Conservation (phyloP, 805 yeast genomes). For the Cyberlindnera xishuangbannaensis region DNA sequence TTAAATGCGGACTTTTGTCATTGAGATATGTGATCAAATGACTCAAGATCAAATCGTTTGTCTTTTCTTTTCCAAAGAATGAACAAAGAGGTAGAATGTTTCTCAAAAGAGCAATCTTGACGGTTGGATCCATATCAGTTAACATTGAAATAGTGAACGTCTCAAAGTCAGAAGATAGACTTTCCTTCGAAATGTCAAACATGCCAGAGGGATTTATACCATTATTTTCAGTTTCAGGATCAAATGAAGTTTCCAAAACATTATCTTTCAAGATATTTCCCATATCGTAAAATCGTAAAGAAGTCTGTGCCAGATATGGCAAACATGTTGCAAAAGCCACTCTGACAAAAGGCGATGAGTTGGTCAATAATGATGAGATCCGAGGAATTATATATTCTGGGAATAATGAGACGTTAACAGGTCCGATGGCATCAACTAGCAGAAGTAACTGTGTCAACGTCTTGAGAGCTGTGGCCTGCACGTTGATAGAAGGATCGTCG, state of each 20-base stretch:
- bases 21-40: conserved; percentile 89
- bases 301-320: conserved; percentile 63
- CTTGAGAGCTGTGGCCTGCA: conserved; percentile 60
- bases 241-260: conserved; percentile 29
- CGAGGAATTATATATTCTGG: conserved; percentile 81
- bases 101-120: conserved; percentile 61
- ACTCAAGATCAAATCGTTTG: conserved; percentile 83
- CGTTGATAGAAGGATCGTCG: conserved; percentile 61
- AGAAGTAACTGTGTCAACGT: conserved; percentile 61
- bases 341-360: conserved; percentile 44
- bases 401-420: conserved; percentile 70
- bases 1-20: conserved; percentile 61
- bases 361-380: conserved; percentile 38
- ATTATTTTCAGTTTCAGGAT: conserved; percentile 41
- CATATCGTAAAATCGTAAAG: conserved; percentile 60
- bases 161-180: conserved; percentile 53
- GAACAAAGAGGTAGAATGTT: conserved; percentile 74
- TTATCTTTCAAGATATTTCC: conserved; percentile 41
- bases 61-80: conserved; percentile 79
- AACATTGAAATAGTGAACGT: conserved; percentile 56
- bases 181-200: conserved; percentile 35
- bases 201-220: conserved; percentile 28
- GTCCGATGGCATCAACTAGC: conserved; percentile 59
- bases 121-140: conserved; percentile 62
- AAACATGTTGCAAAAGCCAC: conserved; percentile 67